These are phyloP conservation scores for Drechslerella coelobrocha DNA, from an alignment of 2,329 filamentous ascomycete genomes.

Conservation along the genomic window DNA sequence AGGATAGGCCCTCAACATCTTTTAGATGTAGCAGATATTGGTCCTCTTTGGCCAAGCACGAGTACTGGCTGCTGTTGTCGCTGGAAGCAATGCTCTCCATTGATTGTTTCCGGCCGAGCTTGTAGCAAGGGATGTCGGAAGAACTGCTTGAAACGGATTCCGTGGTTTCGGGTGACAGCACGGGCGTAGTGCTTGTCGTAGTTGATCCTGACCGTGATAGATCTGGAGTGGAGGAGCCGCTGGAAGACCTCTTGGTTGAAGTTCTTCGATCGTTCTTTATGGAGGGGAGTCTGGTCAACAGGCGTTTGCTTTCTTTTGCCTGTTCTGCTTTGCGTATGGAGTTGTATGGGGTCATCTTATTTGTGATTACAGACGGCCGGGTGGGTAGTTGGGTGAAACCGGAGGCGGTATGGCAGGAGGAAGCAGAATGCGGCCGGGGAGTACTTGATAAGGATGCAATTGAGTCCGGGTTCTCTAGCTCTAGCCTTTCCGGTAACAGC, in stretches of 20 bases:
- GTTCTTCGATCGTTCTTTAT: constrained; percentile 47
- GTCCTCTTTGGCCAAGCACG: constrained; percentile 45
- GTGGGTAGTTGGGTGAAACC: constrained; percentile 44
- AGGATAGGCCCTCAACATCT: constrained; percentile 43
- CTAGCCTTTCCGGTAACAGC: constrained; percentile 45
- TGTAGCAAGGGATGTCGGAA: constrained; percentile 41
- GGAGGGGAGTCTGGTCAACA: constrained; percentile 42
- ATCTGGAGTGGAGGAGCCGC: constrained; percentile 45
- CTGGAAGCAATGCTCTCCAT: constrained; percentile 47
- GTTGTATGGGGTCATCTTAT: constrained; percentile 49
- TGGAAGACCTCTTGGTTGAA: constrained; percentile 23
- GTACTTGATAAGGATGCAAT: constrained; percentile 37
- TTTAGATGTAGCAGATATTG: constrained; percentile 47
- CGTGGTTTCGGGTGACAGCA: constrained; percentile 37
- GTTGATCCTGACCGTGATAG: constrained; percentile 46
- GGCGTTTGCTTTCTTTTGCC: constrained; percentile 25
- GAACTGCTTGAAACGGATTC: constrained; percentile 29
- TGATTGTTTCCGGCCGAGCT: constrained; percentile 44
- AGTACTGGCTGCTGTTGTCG: constrained; percentile 49
- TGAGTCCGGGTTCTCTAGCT: constrained; percentile 33
- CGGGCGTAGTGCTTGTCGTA: constrained; percentile 39
- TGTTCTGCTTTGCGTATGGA: constrained; percentile 31
- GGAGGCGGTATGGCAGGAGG: constrained; percentile 4
- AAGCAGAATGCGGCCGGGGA: not conserved
- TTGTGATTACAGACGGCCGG: constrained; percentile 48